phyloP scores from a whole-genome alignment of 2,329 filamentous ascomycete species.

The Phialophora tarda region DNA sequence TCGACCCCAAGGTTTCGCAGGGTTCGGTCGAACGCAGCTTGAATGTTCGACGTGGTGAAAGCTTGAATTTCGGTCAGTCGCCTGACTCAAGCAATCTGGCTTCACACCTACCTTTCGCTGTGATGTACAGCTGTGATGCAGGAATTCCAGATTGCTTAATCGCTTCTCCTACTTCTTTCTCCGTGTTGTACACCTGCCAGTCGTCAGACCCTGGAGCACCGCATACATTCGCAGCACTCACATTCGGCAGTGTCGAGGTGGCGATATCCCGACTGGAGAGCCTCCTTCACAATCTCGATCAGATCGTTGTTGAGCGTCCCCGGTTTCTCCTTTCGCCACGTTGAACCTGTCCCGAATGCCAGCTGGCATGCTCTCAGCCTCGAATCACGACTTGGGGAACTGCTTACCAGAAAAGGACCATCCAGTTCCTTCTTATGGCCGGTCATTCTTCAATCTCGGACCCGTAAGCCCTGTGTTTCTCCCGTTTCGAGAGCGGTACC shows the following conservation, averaged over 20 bases:
- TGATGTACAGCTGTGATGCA: constrained; percentile 68
- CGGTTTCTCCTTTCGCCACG: constrained; percentile 15
- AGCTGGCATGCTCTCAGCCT: constrained; percentile 5
- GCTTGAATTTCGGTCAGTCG: constrained; percentile 47
- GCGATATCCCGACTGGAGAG: constrained; percentile 13
- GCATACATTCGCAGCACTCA: not conserved
- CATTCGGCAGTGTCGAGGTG: constrained; percentile 20
- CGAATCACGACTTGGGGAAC: not conserved
- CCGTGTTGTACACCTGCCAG: constrained; percentile 59
- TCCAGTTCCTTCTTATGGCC: constrained; percentile 3
- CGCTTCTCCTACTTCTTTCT: constrained; percentile 68
- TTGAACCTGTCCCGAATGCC: constrained; percentile 19
- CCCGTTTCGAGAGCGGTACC: not conserved
- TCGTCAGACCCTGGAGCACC: not conserved
- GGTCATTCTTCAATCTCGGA: constrained; percentile 4
- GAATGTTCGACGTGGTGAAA: constrained; percentile 57
- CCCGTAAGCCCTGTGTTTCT: not conserved
- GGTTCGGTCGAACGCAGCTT: constrained; percentile 64
- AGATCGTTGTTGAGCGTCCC: constrained; percentile 6
- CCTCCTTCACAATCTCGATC: constrained; percentile 16
- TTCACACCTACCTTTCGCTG: constrained; percentile 65
- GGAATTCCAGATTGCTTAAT: constrained; percentile 64
- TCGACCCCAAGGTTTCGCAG: constrained; percentile 67
- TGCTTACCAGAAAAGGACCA: constrained; percentile 7
- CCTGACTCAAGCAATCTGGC: not conserved